Conservation (phyloP, 2,329 filamentous ascomycete species). For the Exophiala mesophila region DNA sequence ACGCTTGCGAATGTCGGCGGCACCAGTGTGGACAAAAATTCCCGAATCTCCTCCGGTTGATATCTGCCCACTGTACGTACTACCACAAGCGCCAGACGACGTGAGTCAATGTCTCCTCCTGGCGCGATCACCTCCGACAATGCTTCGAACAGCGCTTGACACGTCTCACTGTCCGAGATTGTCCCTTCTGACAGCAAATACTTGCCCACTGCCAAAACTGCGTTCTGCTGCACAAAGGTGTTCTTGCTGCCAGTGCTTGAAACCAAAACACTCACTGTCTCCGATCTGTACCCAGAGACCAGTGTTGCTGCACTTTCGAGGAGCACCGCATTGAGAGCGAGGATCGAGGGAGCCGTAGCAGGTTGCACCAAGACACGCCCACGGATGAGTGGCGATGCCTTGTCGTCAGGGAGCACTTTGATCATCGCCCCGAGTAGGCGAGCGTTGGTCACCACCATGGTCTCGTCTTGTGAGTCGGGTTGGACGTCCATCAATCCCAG, state of each 20-base stretch:
- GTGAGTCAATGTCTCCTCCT: slow-evolving; percentile 73
- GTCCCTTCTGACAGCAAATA: slow-evolving; percentile 17
- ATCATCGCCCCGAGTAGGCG: slow-evolving; percentile 84
- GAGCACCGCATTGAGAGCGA: slow-evolving; percentile 84
- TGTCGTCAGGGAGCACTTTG: slow-evolving; percentile 73
- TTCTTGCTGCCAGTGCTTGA: slow-evolving; percentile 73
- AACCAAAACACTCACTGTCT: slow-evolving; percentile 70
- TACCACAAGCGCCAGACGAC: slow-evolving; percentile 80
- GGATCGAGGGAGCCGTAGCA: slow-evolving; percentile 70
- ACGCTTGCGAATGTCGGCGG: slow-evolving; percentile 84
- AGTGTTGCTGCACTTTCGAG: slow-evolving; percentile 71
- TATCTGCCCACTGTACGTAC: slow-evolving; percentile 77
- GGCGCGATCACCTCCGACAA: slow-evolving; percentile 71
- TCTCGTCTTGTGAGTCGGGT: slow-evolving; percentile 62
- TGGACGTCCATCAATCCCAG: slow-evolving; percentile 84
- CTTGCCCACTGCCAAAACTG: slow-evolving; percentile 24
- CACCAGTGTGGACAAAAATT: slow-evolving; percentile 66
- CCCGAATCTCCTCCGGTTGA: slow-evolving; percentile 73
- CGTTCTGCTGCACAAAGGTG: slow-evolving; percentile 62
- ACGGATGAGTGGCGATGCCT: slow-evolving; percentile 58
- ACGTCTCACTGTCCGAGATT: slow-evolving; percentile 61
- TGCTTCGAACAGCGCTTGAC: slow-evolving; percentile 73
- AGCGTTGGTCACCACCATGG: slow-evolving; percentile 84
- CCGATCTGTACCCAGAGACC: slow-evolving; percentile 63
- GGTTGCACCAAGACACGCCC: slow-evolving; percentile 74